phyloP scores from a whole-genome alignment of 257 asterid genomes.

The Lycium barbarum region DNA sequence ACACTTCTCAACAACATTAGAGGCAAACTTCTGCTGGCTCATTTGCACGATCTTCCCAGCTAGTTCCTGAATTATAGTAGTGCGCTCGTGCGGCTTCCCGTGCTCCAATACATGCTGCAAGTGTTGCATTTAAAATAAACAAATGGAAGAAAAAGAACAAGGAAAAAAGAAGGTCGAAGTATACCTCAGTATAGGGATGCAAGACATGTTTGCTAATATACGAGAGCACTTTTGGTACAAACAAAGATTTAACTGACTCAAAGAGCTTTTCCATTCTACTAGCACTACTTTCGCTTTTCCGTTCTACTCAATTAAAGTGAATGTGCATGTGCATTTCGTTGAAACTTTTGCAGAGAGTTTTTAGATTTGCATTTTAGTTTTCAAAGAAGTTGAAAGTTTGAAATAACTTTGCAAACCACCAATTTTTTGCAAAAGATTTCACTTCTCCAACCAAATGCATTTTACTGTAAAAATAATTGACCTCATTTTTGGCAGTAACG shows the following conservation, averaged over 20 bases:
- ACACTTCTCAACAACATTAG: constrained; percentile 45
- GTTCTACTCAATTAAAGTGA: neutral
- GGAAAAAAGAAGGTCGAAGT: neutral
- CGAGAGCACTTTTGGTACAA: neutral
- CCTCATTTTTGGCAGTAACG: neutral
- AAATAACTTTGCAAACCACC: neutral
- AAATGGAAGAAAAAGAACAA: neutral
- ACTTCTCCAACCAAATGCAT: neutral
- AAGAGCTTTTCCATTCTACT: neutral
- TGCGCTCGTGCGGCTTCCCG: constrained; percentile 42
- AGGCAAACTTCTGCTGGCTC: constrained; percentile 48
- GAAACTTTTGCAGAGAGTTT: neutral
- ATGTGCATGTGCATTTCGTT: neutral
- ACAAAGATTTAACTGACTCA: neutral
- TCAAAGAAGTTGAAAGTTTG: neutral
- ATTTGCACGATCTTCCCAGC: constrained; percentile 46
- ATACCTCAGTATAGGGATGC: neutral
- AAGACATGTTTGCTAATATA: constrained; percentile 16
- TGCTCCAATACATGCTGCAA: constrained; percentile 51
- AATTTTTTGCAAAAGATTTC: neutral
- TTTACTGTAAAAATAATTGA: neutral
- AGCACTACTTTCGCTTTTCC: neutral
- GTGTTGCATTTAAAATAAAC: constrained; percentile 5
- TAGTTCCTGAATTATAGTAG: constrained; percentile 40
- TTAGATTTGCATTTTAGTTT: neutral